A percentile compares a stretch with the other conserved stretches of the same genome.
Conservation (phyloP, 352 stramenopile species). For the Peronospora destructor region DNA sequence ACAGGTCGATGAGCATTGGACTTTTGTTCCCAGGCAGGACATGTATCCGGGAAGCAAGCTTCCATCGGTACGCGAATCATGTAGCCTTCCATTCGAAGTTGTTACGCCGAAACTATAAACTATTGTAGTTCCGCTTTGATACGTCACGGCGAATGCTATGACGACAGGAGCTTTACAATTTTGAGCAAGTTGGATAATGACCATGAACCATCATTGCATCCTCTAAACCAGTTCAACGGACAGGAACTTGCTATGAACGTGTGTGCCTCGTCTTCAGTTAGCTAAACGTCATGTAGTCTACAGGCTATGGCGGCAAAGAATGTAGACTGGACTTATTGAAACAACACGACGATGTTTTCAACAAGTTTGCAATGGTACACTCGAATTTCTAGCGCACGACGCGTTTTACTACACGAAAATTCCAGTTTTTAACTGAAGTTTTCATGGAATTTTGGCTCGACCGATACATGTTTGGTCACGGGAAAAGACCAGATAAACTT, state of each 20-base stretch:
- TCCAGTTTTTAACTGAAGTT: not conserved
- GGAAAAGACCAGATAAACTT: not conserved
- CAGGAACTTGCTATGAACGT: not conserved
- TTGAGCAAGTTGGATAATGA: conserved; percentile 3
- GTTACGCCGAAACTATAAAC: not conserved
- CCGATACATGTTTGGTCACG: not conserved
- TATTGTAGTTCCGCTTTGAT: not conserved
- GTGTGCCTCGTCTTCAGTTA: not conserved
- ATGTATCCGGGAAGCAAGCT: conserved; percentile 20
- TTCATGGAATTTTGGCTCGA: not conserved
- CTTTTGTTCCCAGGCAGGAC: conserved; percentile 19
- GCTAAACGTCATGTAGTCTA: not conserved
- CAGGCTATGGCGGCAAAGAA: not conserved
- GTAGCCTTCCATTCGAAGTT: conserved; percentile 52
- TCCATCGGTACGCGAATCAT: conserved; percentile 54
- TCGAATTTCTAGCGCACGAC: not conserved
- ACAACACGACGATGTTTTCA: not conserved
- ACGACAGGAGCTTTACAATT: not conserved
- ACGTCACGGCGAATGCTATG: too few species aligned
- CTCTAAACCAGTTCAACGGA: not conserved
- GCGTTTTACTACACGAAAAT: not conserved
- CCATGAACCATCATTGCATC: not conserved
- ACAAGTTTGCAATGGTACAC: not conserved
- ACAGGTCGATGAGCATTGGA: conserved; percentile 9
- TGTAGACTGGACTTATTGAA: not conserved